Percentiles rank a stretch among this genome's conserved stretches.
These are phyloP conservation scores for Macrocybe gigantea DNA, from an alignment of 768 basidiomycete genomes.

Conservation along the genomic window DNA sequence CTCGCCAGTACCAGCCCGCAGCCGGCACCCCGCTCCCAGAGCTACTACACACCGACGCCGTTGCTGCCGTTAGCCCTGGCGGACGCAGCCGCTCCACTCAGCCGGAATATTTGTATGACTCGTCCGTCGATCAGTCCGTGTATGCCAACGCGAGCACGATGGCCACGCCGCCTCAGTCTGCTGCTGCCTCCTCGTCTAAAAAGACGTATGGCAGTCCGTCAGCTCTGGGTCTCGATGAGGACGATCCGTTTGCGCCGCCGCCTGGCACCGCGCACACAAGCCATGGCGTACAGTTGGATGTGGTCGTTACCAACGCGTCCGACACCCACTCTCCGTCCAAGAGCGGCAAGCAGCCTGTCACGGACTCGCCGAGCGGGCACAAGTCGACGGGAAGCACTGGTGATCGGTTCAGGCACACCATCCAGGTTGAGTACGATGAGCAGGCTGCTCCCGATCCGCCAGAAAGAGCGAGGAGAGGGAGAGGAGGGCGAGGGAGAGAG, in stretches of 20 bases:
- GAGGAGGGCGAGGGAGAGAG: neutral
- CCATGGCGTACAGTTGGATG: no score
- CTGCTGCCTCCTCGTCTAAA: constrained; percentile 16
- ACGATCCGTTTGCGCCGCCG: constrained; percentile 71
- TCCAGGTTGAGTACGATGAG: constrained; percentile 93
- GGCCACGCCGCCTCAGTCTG: constrained; percentile 19
- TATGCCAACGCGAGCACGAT: constrained; percentile 10
- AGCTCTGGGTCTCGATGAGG: constrained; percentile 34
- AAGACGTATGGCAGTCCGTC: constrained; percentile 28
- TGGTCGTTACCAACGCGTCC: constrained; percentile 1
- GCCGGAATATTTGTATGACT: constrained; percentile 73
- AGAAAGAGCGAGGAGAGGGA: constrained; percentile 26
- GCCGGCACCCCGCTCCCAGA: constrained; percentile 37
- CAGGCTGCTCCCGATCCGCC: constrained; percentile 24
- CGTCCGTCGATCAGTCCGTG: constrained; percentile 51
- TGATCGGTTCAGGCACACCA: constrained; percentile 73
- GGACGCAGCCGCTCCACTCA: constrained; percentile 54
- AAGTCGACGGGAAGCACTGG: constrained; percentile 39
- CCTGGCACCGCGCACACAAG: constrained; percentile 20
- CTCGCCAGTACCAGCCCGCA: constrained; percentile 20
- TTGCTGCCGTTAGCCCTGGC: constrained; percentile 25
- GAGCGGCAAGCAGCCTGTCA: constrained; percentile 9
- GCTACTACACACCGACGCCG: constrained; percentile 48
- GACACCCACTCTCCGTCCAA: constrained; percentile 7
- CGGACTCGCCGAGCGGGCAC: constrained; percentile 29